Evolutionary conservation across 2,329 filamentous ascomycete genomes (phyloP), one percentile per base, ranked within the genome.

Genomic region (Aspergillus unguis): DNA sequence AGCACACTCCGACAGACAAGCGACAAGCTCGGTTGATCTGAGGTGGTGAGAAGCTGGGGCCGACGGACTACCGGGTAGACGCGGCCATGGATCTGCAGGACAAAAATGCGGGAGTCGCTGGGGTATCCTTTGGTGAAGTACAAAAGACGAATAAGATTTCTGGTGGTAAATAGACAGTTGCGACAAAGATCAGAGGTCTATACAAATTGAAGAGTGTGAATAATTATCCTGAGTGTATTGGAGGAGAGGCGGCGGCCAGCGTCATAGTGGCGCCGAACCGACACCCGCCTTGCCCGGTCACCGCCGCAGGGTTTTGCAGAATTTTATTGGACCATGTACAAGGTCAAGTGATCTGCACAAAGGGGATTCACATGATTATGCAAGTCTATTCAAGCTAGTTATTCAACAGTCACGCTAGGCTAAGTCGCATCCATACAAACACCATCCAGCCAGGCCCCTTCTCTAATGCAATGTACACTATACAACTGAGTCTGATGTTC

Each of bases 61-160:
- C 51, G 63, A 49, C 65, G 65, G 63, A 57, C 54, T 68, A 67
- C 56, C 65, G 65, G 64, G 62, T 47, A 57, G 55, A 60, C 49
- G 54, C 48, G 52, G 60, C 60, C 61, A 65, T 62, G 48, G 55
- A 54, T 55, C 47, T 48, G 26, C 50, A 52, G 29, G 32, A 40
- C 37, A 32, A 43, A 31, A 50, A n/a, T 11, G 31, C 35, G 8
- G 11, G 27, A 35, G 38, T 8, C 25, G 26, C 27, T 8, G 11
- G 29, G 4, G 2, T 32, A 4, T 38, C 11, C 10, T 23, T 38
- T 10, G 5, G 25, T 29, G 6, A 37, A 9, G 38, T 36, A 17
- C 5, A 35, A 3, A 17, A 7, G 17, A 42, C 9, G 0, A 11
- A 25, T 25, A 17, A 28, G 35, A 28, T 27, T 6, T 11, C 17